Percentiles rank a stretch among this genome's conserved stretches.
phyloP scores from a whole-genome alignment of 2,329 filamentous ascomycete species.

The Talaromyces sp. region DNA sequence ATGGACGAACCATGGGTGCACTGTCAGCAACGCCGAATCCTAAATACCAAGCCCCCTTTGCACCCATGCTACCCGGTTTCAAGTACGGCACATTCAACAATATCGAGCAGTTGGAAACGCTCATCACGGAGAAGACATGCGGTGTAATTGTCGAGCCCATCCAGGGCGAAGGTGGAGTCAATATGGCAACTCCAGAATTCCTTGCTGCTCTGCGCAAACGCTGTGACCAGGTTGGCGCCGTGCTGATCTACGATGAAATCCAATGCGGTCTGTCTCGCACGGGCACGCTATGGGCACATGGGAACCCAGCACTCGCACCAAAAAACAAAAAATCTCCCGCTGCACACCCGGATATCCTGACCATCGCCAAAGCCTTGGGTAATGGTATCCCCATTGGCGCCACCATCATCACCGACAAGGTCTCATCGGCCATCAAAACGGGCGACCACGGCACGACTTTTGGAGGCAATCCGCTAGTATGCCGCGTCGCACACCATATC shows the following conservation, averaged over 20 bases:
- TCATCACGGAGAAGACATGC: slow-evolving; percentile 82
- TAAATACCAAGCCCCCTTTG: slow-evolving; percentile 93
- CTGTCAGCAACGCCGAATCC: slow-evolving; percentile 95
- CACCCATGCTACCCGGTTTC: slow-evolving; percentile 94
- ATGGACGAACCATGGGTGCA: slow-evolving; percentile 92
- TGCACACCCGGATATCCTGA: slow-evolving; percentile 89
- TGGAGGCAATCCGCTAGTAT: slow-evolving; percentile 84
- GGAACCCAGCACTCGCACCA: slow-evolving; percentile 54
- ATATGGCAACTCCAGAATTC: slow-evolving; percentile 78
- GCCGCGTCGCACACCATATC: slow-evolving; percentile 79
- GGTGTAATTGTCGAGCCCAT: slow-evolving; percentile 96
- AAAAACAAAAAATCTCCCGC: slow-evolving; percentile 44
- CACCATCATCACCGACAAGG: slow-evolving; percentile 60
- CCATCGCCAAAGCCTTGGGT: slow-evolving; percentile 90
- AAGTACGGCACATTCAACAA: slow-evolving; percentile 84
- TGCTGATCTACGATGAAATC: slow-evolving; percentile 94
- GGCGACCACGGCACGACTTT: slow-evolving; percentile 95
- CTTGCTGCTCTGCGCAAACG: slow-evolving; percentile 75
- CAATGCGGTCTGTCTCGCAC: slow-evolving; percentile 90
- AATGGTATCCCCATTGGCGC: slow-evolving; percentile 96
- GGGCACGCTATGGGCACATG: slow-evolving; percentile 86
- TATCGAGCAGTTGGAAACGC: slow-evolving; percentile 61
- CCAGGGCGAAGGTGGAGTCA: slow-evolving; percentile 92
- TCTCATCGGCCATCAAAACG: slow-evolving; percentile 64
- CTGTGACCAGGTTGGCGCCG: slow-evolving; percentile 80